Percentiles rank a stretch among this genome's conserved stretches.
Evolutionary conservation across 2,329 filamentous ascomycete genomes (phyloP).

Genomic region (Beauveria sp.): DNA sequence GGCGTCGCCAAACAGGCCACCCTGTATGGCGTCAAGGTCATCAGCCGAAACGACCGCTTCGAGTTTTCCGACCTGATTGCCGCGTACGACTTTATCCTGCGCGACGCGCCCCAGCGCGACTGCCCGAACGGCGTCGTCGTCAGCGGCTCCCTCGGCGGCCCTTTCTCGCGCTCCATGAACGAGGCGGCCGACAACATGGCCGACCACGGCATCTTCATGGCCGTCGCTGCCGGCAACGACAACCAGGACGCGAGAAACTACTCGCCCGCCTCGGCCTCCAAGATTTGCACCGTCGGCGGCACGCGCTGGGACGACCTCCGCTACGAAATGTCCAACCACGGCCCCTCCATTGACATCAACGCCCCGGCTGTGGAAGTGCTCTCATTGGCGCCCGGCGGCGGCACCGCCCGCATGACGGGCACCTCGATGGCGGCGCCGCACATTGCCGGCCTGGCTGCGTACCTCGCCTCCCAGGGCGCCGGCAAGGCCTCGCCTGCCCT

Average conservation of each 20-base stretch:
- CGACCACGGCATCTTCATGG: constrained; percentile 32
- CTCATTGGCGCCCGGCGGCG: constrained; percentile 35
- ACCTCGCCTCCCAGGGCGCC: constrained; percentile 27
- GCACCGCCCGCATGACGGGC: constrained; percentile 38
- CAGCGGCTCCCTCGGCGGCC: constrained; percentile 39
- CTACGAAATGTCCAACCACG: constrained; percentile 39
- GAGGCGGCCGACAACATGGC: constrained; percentile 34
- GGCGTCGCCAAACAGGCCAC: constrained; percentile 28
- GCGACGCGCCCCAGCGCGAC: constrained; percentile 21
- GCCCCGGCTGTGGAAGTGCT: constrained; percentile 36
- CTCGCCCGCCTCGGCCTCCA: constrained; percentile 35
- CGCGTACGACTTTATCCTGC: constrained; percentile 29
- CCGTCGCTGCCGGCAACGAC: constrained; percentile 41
- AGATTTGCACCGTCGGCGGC: constrained; percentile 41
- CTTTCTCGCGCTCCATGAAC: constrained; percentile 27
- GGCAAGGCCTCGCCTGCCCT: constrained; percentile 5
- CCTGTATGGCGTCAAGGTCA: constrained; percentile 32
- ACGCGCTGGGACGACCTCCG: constrained; percentile 27
- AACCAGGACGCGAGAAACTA: constrained; percentile 25
- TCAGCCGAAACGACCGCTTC: constrained; percentile 14
- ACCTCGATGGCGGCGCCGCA: constrained; percentile 27
- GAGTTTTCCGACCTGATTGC: constrained; percentile 10
- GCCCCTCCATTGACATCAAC: constrained; percentile 36
- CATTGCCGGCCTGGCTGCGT: constrained; percentile 17
- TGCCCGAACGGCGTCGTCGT: constrained; percentile 27